Evolutionary conservation across 169 alveolate species (phyloP).

Genomic region (Ichthyophthirius multifiliis): DNA sequence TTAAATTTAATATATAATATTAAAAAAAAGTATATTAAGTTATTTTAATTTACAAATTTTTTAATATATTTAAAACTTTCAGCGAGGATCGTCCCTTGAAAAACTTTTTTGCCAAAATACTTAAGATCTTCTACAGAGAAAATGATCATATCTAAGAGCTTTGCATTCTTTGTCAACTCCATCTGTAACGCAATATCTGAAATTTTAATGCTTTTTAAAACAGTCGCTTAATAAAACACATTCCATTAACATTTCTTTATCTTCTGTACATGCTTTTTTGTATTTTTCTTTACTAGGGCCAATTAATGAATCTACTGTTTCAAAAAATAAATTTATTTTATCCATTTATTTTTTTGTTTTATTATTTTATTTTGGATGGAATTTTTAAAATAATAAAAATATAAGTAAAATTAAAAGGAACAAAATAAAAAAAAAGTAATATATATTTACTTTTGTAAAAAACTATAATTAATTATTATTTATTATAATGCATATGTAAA

Average conservation of each 20-base stretch:
- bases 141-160: slow-evolving; percentile 42
- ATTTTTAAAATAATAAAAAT: too few species aligned
- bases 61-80: too few species aligned
- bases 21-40: too few species aligned
- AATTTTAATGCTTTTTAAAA: slow-evolving; percentile 32
- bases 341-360: neutral
- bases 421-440: too few species aligned
- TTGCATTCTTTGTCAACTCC: slow-evolving; percentile 44
- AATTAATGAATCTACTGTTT: slow-evolving; percentile 15
- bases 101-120: slow-evolving; percentile 39
- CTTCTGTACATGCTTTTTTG: slow-evolving; percentile 37
- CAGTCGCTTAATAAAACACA: slow-evolving; percentile 37
- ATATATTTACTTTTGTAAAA: too few species aligned
- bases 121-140: slow-evolving; percentile 31
- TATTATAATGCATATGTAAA: too few species aligned
- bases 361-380: too few species aligned
- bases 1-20: too few species aligned
- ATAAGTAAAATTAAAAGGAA: too few species aligned
- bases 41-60: too few species aligned
- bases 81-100: slow-evolving; percentile 42
- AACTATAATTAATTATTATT: too few species aligned
- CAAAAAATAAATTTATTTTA: slow-evolving; percentile 3
- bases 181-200: slow-evolving; percentile 26
- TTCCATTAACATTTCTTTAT: slow-evolving; percentile 41
- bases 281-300: slow-evolving; percentile 31